Percentiles rank a stretch among this genome's conserved stretches.
These are phyloP conservation scores for Paraleonurus japonicus DNA, from an alignment of 257 asterid species.

Conservation along the genomic window DNA sequence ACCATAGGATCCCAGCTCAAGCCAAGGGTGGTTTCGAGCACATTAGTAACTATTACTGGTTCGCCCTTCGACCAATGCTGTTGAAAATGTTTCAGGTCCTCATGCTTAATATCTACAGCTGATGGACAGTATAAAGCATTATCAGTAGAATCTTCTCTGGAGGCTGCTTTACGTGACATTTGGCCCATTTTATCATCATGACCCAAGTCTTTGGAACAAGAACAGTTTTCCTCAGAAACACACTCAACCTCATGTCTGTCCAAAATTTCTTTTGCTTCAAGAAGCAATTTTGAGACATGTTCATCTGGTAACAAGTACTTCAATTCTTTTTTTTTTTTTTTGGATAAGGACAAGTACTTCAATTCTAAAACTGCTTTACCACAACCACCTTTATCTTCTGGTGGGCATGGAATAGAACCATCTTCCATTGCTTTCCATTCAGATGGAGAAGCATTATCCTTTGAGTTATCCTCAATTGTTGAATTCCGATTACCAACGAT, in stretches of 20 bases:
- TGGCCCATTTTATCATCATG: conserved; percentile 3
- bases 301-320: conserved; percentile 29
- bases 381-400: conserved; percentile 45
- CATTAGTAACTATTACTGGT: conserved; percentile 62
- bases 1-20: conserved; percentile 94
- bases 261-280: conserved; percentile 38
- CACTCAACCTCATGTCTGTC: conserved; percentile 17
- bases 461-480: neutral
- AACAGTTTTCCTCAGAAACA: conserved; percentile 25
- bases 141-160: conserved; percentile 45
- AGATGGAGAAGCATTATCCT: conserved; percentile 11
- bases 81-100: conserved; percentile 55
- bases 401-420: conserved; percentile 54
- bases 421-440: conserved; percentile 42
- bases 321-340: too few relatives aligned
- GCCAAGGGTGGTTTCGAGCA: conserved; percentile 56
- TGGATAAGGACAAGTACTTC: conserved; percentile 37
- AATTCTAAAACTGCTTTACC: conserved; percentile 39
- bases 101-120: conserved; percentile 42
- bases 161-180: conserved; percentile 43
- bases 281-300: conserved; percentile 40
- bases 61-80: conserved; percentile 64
- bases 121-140: conserved; percentile 53
- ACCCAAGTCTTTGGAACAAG: conserved; percentile 32
- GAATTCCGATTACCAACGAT: neutral